Conservation (phyloP, 2,329 filamentous ascomycete genomes). For the Aspergillus tamarii region DNA sequence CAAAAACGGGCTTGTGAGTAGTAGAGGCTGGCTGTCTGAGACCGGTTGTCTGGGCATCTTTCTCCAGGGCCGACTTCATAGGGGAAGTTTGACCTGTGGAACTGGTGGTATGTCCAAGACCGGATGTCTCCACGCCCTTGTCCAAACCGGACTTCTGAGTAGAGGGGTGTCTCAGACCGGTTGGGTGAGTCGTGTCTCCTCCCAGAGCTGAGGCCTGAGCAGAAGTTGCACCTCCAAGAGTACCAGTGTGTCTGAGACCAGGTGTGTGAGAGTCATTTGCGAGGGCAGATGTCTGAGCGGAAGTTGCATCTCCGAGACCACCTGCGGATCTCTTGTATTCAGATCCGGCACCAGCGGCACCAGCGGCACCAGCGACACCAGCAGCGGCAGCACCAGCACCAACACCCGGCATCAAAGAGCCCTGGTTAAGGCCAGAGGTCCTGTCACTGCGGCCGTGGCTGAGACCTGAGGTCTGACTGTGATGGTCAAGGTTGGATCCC, state of each 20-base stretch:
- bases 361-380: too few relatives aligned
- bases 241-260: neutral
- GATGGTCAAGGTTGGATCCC: neutral
- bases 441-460: neutral
- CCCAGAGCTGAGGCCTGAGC: neutral
- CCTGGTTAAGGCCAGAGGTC: neutral
- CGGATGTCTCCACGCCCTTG: neutral
- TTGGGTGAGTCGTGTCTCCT: neutral
- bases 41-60: neutral
- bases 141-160: neutral
- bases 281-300: neutral
- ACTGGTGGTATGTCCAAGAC: neutral
- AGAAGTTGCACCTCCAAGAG: neutral
- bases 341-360: neutral
- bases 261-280: neutral
- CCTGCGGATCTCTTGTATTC: neutral
- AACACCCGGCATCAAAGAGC: neutral
- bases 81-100: neutral
- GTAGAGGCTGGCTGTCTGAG: neutral
- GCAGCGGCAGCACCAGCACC: neutral
- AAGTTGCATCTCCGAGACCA: neutral
- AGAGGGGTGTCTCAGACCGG: neutral
- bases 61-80: neutral
- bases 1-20: neutral
- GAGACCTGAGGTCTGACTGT: neutral